phyloP scores from a whole-genome alignment of 2,329 filamentous ascomycete species.

The Fusarium sp. region DNA sequence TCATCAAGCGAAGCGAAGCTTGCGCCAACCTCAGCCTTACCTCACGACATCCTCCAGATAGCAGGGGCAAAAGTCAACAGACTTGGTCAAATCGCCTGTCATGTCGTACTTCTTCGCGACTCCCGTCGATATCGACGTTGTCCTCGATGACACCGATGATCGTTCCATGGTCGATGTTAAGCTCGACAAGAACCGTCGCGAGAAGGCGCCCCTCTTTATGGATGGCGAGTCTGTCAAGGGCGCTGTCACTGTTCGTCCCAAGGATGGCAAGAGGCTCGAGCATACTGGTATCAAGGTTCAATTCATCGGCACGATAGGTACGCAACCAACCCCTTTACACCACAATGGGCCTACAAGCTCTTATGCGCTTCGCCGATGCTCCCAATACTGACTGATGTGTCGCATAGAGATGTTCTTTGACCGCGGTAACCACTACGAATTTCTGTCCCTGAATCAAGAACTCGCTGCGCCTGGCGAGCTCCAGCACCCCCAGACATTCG shows the following conservation, averaged over 20 bases:
- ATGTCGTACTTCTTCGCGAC: constrained; percentile 99
- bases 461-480: constrained; percentile 96
- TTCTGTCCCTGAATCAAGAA: constrained; percentile 96
- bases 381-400: constrained; percentile 6
- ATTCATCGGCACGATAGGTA: constrained; percentile 98
- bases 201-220: constrained; percentile 97
- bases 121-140: constrained; percentile 98
- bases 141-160: constrained; percentile 94
- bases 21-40: constrained; percentile 33
- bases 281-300: constrained; percentile 99
- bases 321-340: constrained; percentile 36
- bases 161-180: constrained; percentile 97
- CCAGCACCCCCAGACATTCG: constrained; percentile 97
- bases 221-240: constrained; percentile 99
- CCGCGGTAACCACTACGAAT: constrained; percentile 98
- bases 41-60: constrained; percentile 19
- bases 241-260: constrained; percentile 91
- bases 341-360: constrained; percentile 16
- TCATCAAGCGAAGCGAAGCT: constrained; percentile 14
- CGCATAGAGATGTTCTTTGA: constrained; percentile 97
- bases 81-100: constrained; percentile 39
- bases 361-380: constrained; percentile 7
- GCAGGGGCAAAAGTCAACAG: constrained; percentile 1
- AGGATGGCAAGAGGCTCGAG: constrained; percentile 97
- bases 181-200: constrained; percentile 96